Percentiles rank a stretch among this genome's conserved stretches.
phyloP scores from a whole-genome alignment of 2,329 filamentous ascomycete genomes.

The Cadophora sp. region DNA sequence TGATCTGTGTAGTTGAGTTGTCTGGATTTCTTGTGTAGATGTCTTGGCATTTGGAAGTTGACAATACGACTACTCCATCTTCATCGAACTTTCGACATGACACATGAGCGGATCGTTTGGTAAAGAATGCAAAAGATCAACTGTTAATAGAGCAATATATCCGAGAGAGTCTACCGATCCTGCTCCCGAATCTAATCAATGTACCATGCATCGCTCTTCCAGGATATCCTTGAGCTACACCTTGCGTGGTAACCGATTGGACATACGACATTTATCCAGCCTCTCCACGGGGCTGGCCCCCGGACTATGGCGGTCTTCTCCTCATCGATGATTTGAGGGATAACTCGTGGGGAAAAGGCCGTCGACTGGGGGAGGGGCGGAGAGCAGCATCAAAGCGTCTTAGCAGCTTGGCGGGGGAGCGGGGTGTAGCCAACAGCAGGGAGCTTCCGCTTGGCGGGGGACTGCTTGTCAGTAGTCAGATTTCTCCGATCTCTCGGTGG shows the following conservation, averaged over 20 bases:
- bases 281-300: too few relatives aligned
- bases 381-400: not conserved
- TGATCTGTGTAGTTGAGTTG: not conserved
- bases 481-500: conserved; percentile 2
- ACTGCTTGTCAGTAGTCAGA: not conserved
- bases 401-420: not conserved
- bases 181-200: not conserved
- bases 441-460: not conserved
- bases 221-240: not conserved
- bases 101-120: not conserved
- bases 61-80: not conserved
- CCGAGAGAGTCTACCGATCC: not conserved
- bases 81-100: not conserved
- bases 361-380: not conserved
- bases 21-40: not conserved
- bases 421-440: not conserved
- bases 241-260: conserved; percentile 5
- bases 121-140: not conserved
- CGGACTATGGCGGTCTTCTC: not conserved
- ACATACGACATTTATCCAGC: not conserved
- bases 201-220: not conserved
- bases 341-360: conserved; percentile 2
- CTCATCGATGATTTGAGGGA: conserved; percentile 7
- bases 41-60: not conserved
- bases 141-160: not conserved